Evolutionary conservation across 345 rosid species (phyloP), one percentile per base, ranked within the genome.

Genomic region (Streptanthus diversifolius): DNA sequence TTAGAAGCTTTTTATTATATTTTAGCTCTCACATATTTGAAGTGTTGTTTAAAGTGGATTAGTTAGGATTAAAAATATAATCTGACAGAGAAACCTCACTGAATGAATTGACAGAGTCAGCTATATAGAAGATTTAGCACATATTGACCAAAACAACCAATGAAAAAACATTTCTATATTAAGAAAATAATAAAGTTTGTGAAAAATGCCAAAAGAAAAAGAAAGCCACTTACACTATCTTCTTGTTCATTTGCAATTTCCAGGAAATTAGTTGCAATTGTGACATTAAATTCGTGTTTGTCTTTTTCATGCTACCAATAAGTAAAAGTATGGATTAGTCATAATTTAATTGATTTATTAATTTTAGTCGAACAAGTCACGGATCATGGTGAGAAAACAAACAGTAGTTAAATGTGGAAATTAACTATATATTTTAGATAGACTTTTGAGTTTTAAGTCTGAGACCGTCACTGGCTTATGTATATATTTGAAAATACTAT

Each of bases 131-230:
- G 6, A 8, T 21, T 25, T 3, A 12, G 15, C 19, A 13, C 12
- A 22, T 45, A 35, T 74, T 66, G 72, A 66, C 72, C 53, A 57
- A 66, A 47, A 37, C 76, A 72, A 41, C 64, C 69, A 55, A 73
- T 55, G 47, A 54, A 24, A 15, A 5, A 37, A 27, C 43, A 57
- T 47, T 58, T 7, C 52, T 3, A 40, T 61, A n/a, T 37, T 17
- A 10, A 48, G 27, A 51, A 19, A 37, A 40, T 9, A 58, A 36
- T 13, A 4, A 27, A 11, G 9, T 74, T 8, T 36, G 4, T 21
- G 44, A 36, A 63, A 56, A 55, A 14, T 6, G 37, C 44, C 57
- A 63, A 54, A 30, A 14, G 54, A 55, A 63, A 55, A 56, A 29
- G 43, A 63, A 63, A 9, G 60, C 66, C 48, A 63, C 71, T 55